A percentile compares a stretch with the other conserved stretches of the same genome.
These are phyloP conservation scores for Aphanomyces stellatus DNA, from an alignment of 352 stramenopile genomes.

Conservation along the genomic window DNA sequence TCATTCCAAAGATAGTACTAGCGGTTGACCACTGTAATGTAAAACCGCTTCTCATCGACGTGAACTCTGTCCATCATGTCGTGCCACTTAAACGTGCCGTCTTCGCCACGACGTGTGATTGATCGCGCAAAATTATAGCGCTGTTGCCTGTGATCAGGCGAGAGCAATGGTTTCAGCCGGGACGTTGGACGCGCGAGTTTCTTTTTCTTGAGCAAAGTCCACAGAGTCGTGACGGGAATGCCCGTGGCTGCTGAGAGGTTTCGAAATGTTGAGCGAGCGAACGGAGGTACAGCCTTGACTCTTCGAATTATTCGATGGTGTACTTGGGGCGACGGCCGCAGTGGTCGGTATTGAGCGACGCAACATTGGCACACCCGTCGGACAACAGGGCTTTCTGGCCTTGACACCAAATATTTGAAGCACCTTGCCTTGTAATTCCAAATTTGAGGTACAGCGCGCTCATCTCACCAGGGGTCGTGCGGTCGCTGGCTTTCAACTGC, in stretches of 20 bases:
- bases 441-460: background rate
- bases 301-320: background rate
- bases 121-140: background rate
- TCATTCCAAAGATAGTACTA: background rate
- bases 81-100: background rate
- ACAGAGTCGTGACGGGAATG: background rate
- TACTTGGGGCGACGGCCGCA: background rate
- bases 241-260: background rate
- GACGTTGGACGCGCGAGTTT: background rate
- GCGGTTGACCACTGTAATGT: background rate
- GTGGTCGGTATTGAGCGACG: background rate
- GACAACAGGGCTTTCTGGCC: background rate
- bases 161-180: background rate
- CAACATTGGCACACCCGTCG: background rate
- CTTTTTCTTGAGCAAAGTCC: background rate
- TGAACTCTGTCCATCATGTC: conserved; percentile 7
- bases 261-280: background rate
- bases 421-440: background rate
- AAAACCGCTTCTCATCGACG: conserved; percentile 16
- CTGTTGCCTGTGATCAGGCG: background rate
- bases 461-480: background rate
- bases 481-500: background rate
- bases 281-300: background rate
- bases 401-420: background rate
- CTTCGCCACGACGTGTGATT: background rate